Evolutionary conservation across 257 asterid species (phyloP).

Genomic region (Salvia hispanica): DNA sequence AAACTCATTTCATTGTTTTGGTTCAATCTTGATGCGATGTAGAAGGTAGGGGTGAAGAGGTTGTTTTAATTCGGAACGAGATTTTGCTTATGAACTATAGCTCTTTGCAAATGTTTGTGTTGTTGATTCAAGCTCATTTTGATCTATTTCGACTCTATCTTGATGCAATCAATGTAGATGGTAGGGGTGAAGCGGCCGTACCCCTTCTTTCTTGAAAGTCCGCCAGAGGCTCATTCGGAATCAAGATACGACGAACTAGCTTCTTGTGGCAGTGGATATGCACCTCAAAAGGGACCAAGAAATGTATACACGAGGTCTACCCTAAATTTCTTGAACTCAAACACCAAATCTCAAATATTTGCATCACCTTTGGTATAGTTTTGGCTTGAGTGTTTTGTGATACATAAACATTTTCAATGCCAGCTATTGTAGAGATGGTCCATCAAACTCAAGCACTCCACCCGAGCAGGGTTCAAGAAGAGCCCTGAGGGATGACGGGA

Average conservation of each 20-base stretch:
- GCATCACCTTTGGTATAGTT: too few species aligned
- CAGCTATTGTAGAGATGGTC: slow-evolving; percentile 43
- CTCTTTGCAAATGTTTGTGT: not conserved
- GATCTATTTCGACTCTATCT: not conserved
- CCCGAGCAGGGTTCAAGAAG: slow-evolving; percentile 33
- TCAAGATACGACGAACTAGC: slow-evolving; percentile 50
- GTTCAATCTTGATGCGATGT: slow-evolving; percentile 30
- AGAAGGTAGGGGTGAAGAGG: slow-evolving; percentile 62
- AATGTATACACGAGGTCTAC: slow-evolving; percentile 47
- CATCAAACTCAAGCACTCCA: not conserved
- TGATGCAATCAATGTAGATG: slow-evolving; percentile 43
- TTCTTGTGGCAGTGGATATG: slow-evolving; percentile 42
- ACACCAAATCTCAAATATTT: not conserved
- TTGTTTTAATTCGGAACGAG: too few species aligned
- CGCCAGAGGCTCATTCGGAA: slow-evolving; percentile 40
- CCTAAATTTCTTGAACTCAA: not conserved
- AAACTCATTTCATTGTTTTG: not conserved
- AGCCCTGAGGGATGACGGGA: slow-evolving; percentile 28
- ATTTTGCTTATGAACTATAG: too few species aligned
- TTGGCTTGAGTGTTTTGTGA: too few species aligned
- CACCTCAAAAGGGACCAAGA: slow-evolving; percentile 40
- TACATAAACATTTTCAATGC: not conserved
- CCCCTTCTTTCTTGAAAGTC: slow-evolving; percentile 49
- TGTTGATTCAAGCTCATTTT: not conserved
- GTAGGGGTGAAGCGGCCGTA: slow-evolving; percentile 61